Evolutionary conservation across 2,329 filamentous ascomycete species (phyloP).

Genomic region (Ophiocordyceps camponoti-leonardi): DNA sequence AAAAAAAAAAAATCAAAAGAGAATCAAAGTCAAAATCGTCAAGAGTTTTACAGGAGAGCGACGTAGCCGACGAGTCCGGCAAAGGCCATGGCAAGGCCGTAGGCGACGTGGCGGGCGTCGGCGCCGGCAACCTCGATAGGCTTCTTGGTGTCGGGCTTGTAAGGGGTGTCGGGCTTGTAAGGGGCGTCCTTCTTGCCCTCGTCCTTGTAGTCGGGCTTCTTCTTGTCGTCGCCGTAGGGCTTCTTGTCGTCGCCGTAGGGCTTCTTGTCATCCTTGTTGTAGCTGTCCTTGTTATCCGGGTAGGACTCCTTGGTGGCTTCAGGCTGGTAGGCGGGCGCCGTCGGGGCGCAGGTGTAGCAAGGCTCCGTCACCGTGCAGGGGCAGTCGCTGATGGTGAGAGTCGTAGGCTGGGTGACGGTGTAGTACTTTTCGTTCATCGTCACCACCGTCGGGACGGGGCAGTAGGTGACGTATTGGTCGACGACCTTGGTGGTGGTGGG

Average conservation of each 20-base stretch:
- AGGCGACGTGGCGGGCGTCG: constrained; percentile 4
- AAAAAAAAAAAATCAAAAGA: not conserved
- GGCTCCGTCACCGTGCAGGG: constrained; percentile 25
- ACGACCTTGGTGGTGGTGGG: constrained; percentile 17
- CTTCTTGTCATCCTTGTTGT: too few relatives aligned
- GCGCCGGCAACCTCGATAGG: constrained; percentile 6
- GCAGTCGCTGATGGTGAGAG: constrained; percentile 37
- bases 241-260: too few relatives aligned
- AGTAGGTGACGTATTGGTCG: constrained; percentile 20
- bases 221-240: too few relatives aligned
- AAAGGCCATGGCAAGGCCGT: constrained; percentile 10
- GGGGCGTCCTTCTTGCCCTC: not conserved
- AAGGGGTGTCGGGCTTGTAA: not conserved
- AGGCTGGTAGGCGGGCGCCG: constrained; percentile 2
- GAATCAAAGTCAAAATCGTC: not conserved
- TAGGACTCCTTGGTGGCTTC: not conserved
- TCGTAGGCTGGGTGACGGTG: constrained; percentile 34
- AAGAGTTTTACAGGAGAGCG: constrained; percentile 13
- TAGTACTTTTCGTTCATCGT: constrained; percentile 32
- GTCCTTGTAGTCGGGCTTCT: not conserved
- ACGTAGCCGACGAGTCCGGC: constrained; percentile 11
- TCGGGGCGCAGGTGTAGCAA: constrained; percentile 1
- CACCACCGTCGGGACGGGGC: constrained; percentile 30
- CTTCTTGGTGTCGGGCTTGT: not conserved
- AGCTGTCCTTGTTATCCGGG: too few relatives aligned